phyloP scores from a whole-genome alignment of 352 stramenopile species.

The Pythium inflatum region DNA sequence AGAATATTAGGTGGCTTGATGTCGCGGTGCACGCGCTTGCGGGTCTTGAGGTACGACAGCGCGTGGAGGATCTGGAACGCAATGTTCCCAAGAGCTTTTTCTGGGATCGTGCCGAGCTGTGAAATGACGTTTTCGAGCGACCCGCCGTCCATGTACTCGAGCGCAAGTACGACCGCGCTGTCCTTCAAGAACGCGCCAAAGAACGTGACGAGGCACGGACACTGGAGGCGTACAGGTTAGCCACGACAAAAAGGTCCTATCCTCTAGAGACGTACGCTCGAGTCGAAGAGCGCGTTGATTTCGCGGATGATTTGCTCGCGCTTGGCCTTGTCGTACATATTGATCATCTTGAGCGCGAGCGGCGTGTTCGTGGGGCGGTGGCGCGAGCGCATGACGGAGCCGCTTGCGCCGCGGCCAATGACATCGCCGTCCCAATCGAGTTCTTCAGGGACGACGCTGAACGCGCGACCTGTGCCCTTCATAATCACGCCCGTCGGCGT shows the following conservation, averaged over 20 bases:
- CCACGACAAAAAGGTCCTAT: background rate
- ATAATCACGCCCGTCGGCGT: conserved; percentile 77
- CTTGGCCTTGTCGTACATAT: conserved; percentile 88
- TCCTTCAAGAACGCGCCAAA: conserved; percentile 91
- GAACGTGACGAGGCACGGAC: conserved; percentile 87
- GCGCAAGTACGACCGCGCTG: conserved; percentile 86
- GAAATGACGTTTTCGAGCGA: conserved; percentile 90
- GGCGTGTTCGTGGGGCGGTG: conserved; percentile 77
- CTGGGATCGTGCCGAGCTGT: conserved; percentile 80
- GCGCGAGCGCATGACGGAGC: conserved; percentile 66
- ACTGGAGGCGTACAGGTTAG: conserved; percentile 32
- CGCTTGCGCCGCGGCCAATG: conserved; percentile 76
- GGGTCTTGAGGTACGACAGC: conserved; percentile 93
- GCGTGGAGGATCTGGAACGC: conserved; percentile 95
- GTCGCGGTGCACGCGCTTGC: conserved; percentile 94
- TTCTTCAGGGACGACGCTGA: conserved; percentile 77
- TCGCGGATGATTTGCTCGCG: conserved; percentile 88
- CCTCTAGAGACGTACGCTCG: too few relatives aligned
- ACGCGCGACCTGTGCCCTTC: conserved; percentile 79
- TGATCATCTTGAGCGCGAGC: conserved; percentile 88
- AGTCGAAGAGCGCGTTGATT: conserved; percentile 87
- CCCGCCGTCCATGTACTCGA: conserved; percentile 95
- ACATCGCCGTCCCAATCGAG: conserved; percentile 76
- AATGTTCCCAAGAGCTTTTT: conserved; percentile 89
- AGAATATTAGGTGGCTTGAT: conserved; percentile 98